These are phyloP conservation scores for Nepenthes mirabilis DNA, from an alignment of 148 eudicot genomes.

Conservation along the genomic window DNA sequence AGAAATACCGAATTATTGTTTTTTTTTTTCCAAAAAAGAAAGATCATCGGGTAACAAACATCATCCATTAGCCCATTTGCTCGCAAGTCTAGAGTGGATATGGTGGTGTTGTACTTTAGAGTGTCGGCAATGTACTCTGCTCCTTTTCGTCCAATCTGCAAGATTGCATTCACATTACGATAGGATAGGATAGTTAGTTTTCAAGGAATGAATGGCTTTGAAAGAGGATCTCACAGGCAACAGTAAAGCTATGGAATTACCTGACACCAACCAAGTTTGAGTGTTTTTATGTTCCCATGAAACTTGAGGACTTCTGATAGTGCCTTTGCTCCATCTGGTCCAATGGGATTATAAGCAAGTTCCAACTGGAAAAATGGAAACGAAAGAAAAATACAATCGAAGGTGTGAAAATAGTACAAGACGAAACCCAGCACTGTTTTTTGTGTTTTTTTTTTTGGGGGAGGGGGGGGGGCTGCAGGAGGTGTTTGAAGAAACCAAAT, in stretches of 20 bases:
- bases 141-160: slow-evolving; percentile 82
- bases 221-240: not conserved
- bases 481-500: too few species aligned
- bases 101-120: slow-evolving; percentile 70
- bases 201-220: not conserved
- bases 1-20: not conserved
- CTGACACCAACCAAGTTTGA: slow-evolving; percentile 97
- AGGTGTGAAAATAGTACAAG: not conserved
- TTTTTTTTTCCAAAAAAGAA: not conserved
- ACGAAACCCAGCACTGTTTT: not conserved
- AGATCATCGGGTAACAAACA: slow-evolving; percentile 22
- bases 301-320: slow-evolving; percentile 86
- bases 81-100: slow-evolving; percentile 73
- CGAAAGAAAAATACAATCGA: slow-evolving; percentile 8
- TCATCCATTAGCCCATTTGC: slow-evolving; percentile 91
- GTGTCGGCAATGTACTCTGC: slow-evolving; percentile 72
- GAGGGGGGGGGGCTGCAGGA: not conserved
- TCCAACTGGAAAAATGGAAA: slow-evolving; percentile 42
- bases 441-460: not conserved
- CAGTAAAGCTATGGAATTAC: slow-evolving; percentile 19
- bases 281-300: slow-evolving; percentile 68
- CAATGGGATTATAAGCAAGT: slow-evolving; percentile 83
- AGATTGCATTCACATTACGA: not conserved
- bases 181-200: too few species aligned
- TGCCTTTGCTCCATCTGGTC: slow-evolving; percentile 93